These are phyloP conservation scores for Lactarius akahatsu DNA, from an alignment of 768 basidiomycete species.

Conservation along the genomic window DNA sequence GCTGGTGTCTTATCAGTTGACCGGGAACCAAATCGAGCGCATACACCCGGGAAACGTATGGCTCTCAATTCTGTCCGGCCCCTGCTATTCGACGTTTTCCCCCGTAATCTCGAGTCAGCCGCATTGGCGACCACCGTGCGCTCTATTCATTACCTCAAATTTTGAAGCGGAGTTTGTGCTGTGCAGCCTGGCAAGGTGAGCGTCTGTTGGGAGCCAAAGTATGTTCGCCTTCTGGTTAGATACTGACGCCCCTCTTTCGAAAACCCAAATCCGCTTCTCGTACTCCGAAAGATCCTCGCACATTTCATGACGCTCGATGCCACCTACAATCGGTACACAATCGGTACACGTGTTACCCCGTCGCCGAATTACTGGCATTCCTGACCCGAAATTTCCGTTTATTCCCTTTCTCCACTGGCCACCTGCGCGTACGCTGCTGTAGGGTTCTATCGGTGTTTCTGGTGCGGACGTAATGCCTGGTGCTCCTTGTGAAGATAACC, in stretches of 20 bases:
- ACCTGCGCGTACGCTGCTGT: background rate
- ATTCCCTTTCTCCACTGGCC: slow-evolving; percentile 1
- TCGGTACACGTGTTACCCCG: background rate
- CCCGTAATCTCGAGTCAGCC: background rate
- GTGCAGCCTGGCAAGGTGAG: background rate
- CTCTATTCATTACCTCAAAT: background rate
- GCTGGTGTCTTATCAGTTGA: background rate
- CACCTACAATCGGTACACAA: background rate
- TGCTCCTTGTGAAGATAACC: slow-evolving; percentile 1
- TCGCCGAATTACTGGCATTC: slow-evolving; percentile 9
- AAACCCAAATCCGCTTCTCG: background rate
- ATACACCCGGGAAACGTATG: background rate
- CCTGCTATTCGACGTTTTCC: background rate
- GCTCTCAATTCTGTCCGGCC: background rate
- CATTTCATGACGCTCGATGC: slow-evolving; percentile 19
- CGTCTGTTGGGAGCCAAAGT: slow-evolving; percentile 3
- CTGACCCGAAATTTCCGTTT: background rate
- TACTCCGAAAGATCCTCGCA: background rate
- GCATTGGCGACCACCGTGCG: background rate
- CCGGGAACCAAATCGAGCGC: background rate
- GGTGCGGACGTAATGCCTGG: background rate
- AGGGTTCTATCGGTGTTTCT: background rate
- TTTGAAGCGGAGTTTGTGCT: slow-evolving; percentile 10
- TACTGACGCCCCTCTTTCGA: background rate
- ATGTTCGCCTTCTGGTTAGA: background rate